phyloP scores from a whole-genome alignment of 306 rosid genomes.

The Corylus americana region DNA sequence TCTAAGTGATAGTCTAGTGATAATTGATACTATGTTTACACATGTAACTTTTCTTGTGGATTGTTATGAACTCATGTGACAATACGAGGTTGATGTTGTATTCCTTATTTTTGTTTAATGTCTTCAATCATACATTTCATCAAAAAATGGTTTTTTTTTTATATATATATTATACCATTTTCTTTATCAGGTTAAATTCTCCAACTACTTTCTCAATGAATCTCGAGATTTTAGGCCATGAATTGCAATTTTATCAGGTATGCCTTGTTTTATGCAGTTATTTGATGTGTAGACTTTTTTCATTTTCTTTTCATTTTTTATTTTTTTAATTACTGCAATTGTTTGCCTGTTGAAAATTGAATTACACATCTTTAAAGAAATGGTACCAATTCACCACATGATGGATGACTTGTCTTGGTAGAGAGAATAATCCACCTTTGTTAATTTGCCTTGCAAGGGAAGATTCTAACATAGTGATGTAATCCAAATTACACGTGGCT shows the following conservation, averaged over 20 bases:
- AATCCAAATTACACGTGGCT: too few relatives aligned
- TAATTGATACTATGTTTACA: background rate
- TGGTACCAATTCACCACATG: background rate
- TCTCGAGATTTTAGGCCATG: constrained; percentile 80
- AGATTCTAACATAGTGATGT: background rate
- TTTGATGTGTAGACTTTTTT: background rate
- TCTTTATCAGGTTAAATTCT: constrained; percentile 65
- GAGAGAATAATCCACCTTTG: background rate
- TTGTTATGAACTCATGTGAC: background rate
- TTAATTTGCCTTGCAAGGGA: background rate
- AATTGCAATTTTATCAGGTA: constrained; percentile 86
- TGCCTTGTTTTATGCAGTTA: background rate
- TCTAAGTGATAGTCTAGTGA: background rate
- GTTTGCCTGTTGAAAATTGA: background rate
- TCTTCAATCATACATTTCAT: background rate
- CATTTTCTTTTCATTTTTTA: background rate
- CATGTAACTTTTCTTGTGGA: background rate
- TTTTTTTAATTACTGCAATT: background rate
- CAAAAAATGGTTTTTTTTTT: background rate
- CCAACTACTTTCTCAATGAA: constrained; percentile 86
- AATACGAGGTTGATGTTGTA: background rate
- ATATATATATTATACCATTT: background rate
- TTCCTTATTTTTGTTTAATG: background rate
- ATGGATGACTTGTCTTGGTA: background rate
- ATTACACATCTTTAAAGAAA: background rate